Evolutionary conservation across 352 stramenopile species (phyloP).

Genomic region (Pythium apleroticum): DNA sequence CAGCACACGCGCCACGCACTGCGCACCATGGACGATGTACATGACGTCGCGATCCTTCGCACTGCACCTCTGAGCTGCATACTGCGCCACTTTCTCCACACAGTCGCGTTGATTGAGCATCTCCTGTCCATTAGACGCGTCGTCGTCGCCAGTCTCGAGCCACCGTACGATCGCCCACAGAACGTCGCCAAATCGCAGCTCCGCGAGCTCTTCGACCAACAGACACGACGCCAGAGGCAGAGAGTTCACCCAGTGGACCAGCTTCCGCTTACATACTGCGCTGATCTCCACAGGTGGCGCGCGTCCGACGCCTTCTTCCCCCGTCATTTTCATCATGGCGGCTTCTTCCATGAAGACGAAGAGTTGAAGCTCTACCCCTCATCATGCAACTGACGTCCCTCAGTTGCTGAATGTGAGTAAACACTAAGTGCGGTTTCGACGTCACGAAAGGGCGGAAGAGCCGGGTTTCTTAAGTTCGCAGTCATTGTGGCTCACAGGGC

Average conservation of each 20-base stretch:
- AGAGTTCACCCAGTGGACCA: slow-evolving; percentile 79
- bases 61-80: slow-evolving; percentile 41
- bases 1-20: slow-evolving; percentile 40
- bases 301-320: too few species aligned
- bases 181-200: slow-evolving; percentile 63
- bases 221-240: slow-evolving; percentile 57
- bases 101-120: slow-evolving; percentile 13
- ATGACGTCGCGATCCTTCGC: slow-evolving; percentile 45
- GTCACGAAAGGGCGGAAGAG: not conserved
- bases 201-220: slow-evolving; percentile 51
- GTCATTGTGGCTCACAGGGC: not conserved
- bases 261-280: slow-evolving; percentile 28
- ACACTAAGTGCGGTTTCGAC: not conserved
- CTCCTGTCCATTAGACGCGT: not conserved
- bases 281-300: not conserved
- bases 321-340: not conserved
- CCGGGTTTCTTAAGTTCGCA: not conserved
- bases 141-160: slow-evolving; percentile 23
- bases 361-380: not conserved
- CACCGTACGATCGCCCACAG: slow-evolving; percentile 48
- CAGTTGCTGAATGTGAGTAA: not conserved
- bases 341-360: not conserved
- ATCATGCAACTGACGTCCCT: not conserved
- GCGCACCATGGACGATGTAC: slow-evolving; percentile 45
- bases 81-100: slow-evolving; percentile 38